Evolutionary conservation across 441 rosid genomes (phyloP), one percentile per base, ranked within the genome.

Genomic region (Bruguiera hainesii): DNA sequence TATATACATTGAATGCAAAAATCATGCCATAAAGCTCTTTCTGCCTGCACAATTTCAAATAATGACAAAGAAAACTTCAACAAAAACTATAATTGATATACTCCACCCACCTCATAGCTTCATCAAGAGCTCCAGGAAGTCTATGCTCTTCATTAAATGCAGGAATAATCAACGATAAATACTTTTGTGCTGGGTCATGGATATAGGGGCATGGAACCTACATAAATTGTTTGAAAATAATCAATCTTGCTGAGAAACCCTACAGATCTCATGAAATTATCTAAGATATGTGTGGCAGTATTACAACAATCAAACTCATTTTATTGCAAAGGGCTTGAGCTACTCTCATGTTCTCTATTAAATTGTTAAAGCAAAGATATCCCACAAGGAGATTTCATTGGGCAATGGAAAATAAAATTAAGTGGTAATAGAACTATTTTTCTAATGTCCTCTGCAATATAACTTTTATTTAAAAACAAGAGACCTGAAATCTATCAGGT

Each of bases 71-170:
- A 28, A 30, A 2, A 61, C 13, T 0, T 21, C 60, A 7, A 50
- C 19, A 35, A 11, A 23, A 56, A 11, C 58, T 29, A 35, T 26
- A 74, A 28, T 35, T 28, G 29, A 60, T 25, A 50, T 42, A 42
- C 30, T 58, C 16, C 31, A 60, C 79, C 21, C 80, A 94, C 98
- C 80, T 86, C 82, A 94, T 82, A 28, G 96, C 85, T 82, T 94
- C 99, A 70, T 83, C 88, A 60, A 94, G 93, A 58, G 97, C 92
- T 48, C 80, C 85, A 66, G 97, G 97, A 77, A 94, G 99, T 69
- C 99, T 87, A 64, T 80, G 82, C 78, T 91, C 97, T 76, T 94
- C 99, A 56, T 94, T 94, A 70, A 61, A 91, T 4, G 99, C 99
- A 20, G 99, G 99, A 75, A 94, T 80, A 60, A 94, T 84, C 70